Percentiles rank a stretch among this genome's conserved stretches.
Conservation (phyloP, 768 basidiomycete genomes). For the Suillus ampliporus region DNA sequence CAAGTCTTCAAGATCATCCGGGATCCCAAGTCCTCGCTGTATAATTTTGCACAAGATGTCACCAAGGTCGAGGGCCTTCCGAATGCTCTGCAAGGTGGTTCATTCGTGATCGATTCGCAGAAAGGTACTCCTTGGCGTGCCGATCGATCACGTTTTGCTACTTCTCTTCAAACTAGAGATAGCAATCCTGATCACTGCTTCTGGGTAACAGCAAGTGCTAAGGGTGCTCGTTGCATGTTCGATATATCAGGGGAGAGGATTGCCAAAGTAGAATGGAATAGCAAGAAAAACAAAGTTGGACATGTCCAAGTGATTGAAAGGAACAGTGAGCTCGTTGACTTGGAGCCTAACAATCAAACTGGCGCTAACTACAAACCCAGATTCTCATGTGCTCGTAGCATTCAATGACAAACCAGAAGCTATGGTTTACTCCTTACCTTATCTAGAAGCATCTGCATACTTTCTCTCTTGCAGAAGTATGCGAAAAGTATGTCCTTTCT, state of each 20-base stretch:
- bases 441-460: constrained; percentile 62
- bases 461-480: constrained; percentile 35
- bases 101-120: constrained; percentile 61
- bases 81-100: constrained; percentile 51
- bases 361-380: constrained; percentile 29
- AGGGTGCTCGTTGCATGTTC: constrained; percentile 59
- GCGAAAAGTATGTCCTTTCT: constrained; percentile 8
- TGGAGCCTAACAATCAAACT: neutral
- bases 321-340: constrained; percentile 52
- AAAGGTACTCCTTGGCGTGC: constrained; percentile 53
- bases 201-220: constrained; percentile 60
- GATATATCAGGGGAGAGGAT: constrained; percentile 71
- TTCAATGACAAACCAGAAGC: constrained; percentile 56
- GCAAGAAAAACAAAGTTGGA: constrained; percentile 55
- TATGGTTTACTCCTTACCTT: constrained; percentile 66
- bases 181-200: constrained; percentile 34
- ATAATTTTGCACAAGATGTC: constrained; percentile 41
- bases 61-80: constrained; percentile 46
- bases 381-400: constrained; percentile 59
- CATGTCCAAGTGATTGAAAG: constrained; percentile 62
- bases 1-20: constrained; percentile 61
- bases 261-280: constrained; percentile 68
- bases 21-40: constrained; percentile 40
- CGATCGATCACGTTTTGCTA: constrained; percentile 48
- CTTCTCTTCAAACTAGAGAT: constrained; percentile 36